Evolutionary conservation across 2,329 filamentous ascomycete genomes (phyloP).

Genomic region (Helotiales sp.): DNA sequence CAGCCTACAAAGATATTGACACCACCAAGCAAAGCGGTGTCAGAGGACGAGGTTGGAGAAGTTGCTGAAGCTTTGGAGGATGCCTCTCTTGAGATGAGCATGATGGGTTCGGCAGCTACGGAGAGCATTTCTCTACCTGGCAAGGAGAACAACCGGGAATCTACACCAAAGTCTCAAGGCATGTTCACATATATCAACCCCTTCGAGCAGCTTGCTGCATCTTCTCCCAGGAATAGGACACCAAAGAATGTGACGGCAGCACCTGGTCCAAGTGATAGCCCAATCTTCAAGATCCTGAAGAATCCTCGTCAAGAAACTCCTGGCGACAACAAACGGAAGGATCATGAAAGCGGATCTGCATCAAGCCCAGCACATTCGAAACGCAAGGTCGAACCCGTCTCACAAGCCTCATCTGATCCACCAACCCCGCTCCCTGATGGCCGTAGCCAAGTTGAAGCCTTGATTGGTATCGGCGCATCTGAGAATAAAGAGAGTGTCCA

Average conservation of each 20-base stretch:
- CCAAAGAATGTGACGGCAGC: constrained; percentile 41
- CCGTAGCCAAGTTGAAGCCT: constrained; percentile 39
- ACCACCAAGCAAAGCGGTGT: constrained; percentile 41
- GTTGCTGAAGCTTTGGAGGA: constrained; percentile 46
- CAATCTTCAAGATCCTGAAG: constrained; percentile 36
- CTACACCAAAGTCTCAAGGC: constrained; percentile 26
- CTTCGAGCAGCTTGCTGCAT: constrained; percentile 68
- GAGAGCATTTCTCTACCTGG: constrained; percentile 20
- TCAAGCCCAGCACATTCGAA: constrained; percentile 31
- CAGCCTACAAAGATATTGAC: constrained; percentile 34
- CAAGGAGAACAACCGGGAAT: constrained; percentile 25
- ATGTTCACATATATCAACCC: constrained; percentile 72
- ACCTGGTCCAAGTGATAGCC: constrained; percentile 40
- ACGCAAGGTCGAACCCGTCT: constrained; percentile 30
- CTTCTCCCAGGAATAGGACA: constrained; percentile 60
- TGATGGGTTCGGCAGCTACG: constrained; percentile 29
- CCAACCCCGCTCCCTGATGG: constrained; percentile 33
- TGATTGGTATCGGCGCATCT: constrained; percentile 34
- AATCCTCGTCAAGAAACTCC: constrained; percentile 29
- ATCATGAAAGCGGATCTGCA: constrained; percentile 25
- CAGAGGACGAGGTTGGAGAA: constrained; percentile 34
- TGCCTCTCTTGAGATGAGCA: constrained; percentile 41
- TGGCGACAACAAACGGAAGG: constrained; percentile 33
- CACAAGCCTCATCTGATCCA: constrained; percentile 26
- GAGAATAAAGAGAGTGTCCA: constrained; percentile 64